Conservation (phyloP, 495 filamentous ascomycete genomes). For the Penicillium roqueforti region DNA sequence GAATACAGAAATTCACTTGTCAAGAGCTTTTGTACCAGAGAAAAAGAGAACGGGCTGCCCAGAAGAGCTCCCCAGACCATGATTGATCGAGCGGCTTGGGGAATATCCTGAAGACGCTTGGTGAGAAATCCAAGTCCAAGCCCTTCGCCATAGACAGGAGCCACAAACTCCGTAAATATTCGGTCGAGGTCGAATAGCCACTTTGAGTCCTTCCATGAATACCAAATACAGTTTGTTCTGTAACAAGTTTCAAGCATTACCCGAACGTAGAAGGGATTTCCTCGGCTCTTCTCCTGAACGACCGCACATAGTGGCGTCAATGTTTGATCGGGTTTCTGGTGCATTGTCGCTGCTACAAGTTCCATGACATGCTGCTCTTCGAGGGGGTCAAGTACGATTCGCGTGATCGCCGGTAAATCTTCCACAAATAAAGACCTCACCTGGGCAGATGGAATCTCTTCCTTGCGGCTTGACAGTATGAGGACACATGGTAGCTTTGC, state of each 20-base stretch:
- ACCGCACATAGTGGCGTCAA: conserved; percentile 55
- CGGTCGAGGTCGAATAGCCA: conserved; percentile 85
- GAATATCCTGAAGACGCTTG: conserved; percentile 69
- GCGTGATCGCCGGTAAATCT: conserved; percentile 52
- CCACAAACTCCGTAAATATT: conserved; percentile 76
- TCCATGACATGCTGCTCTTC: conserved; percentile 68
- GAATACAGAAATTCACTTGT: conserved; percentile 61
- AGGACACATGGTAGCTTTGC: conserved; percentile 73
- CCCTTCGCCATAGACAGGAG: conserved; percentile 69
- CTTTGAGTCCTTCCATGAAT: conserved; percentile 69
- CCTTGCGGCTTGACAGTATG: conserved; percentile 52
- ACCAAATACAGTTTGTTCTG: conserved; percentile 81
- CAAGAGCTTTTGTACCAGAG: conserved; percentile 71
- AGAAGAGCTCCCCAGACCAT: conserved; percentile 82
- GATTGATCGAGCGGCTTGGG: conserved; percentile 65
- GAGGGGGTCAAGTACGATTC: conserved; percentile 62
- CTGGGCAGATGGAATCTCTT: conserved; percentile 37
- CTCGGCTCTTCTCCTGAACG: conserved; percentile 74
- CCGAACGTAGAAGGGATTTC: conserved; percentile 83
- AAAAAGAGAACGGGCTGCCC: conserved; percentile 75
- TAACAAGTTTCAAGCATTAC: conserved; percentile 89
- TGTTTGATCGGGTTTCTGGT: conserved; percentile 35
- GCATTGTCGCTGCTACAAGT: conserved; percentile 73
- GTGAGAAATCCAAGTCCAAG: conserved; percentile 76
- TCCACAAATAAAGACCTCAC: conserved; percentile 42